Base-by-base conservation (phyloP, 2,329 filamentous ascomycete genomes). In the Didymella exigua region DNA sequence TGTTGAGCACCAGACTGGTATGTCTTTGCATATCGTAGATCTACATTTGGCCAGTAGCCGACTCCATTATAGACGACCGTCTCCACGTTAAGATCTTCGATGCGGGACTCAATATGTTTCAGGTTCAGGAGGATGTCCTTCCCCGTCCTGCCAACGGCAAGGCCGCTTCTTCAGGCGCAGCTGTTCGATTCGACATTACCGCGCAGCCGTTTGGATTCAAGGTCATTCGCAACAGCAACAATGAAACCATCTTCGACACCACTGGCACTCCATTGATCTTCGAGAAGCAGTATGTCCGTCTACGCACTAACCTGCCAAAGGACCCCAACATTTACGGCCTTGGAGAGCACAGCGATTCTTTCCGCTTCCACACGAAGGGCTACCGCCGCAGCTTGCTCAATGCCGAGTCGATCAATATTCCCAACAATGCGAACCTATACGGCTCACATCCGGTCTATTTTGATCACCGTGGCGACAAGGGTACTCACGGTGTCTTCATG, bases 11-110 rank as follows among this genome's bases (percentile, higher is more conserved):
- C 81, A 89, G 65, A 83, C 81, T 31, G 78, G 85, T 86, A 68
- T 62, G 5, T 5, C 31, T 21, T 14, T 11, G 14, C 7, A 5
- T 2, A 16, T 18, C 3, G 16, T n/a, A 19, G 19, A 11, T 5
- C 21, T 21, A 19, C 29, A 27, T 21, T 24, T 21, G 24, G 30
- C 7, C 18, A 43, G 31, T 30, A 31, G 4, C 29, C 49, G 34
- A 54, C 29, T 18, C n/a, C 13, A 55, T 54, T 67, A 38, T 31
- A 88, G 86, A 85, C 38, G 79, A 82, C 19, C 86, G 89, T n/a
- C 81, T 92, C 3, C 89, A 91, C 68, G 86, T 92, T 67, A 83
- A 89, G 65, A 90, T 92, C 51, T 85, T 87, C 59, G 90, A 93
- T 72, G 80, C 82, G 5, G 83, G 78, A n/a, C 82, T 88, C 59